Percentiles rank a stretch among this genome's conserved stretches.
Conservation (phyloP, 768 basidiomycete species). For the Xerocomus brunneocitrinus region DNA sequence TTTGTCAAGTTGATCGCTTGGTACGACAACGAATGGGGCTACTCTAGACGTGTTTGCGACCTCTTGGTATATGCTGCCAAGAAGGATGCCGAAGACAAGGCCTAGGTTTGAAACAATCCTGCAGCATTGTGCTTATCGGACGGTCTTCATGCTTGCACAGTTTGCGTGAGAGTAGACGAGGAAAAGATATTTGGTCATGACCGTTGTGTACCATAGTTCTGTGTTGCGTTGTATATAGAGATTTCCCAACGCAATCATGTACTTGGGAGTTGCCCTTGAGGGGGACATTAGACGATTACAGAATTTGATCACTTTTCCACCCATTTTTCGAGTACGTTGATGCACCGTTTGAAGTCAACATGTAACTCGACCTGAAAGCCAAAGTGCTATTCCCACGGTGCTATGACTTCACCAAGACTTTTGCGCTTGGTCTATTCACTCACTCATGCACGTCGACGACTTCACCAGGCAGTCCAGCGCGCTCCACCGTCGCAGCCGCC, state of each 20-base stretch:
- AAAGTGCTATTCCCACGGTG: background rate
- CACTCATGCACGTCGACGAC: constrained; percentile 7
- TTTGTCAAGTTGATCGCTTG: constrained; percentile 97
- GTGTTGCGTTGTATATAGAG: background rate
- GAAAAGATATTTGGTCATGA: background rate
- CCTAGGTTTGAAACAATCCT: constrained; percentile 6
- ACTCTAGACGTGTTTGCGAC: constrained; percentile 91
- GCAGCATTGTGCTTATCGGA: background rate
- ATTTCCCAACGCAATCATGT: background rate
- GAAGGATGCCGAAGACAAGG: constrained; percentile 48
- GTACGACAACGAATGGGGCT: constrained; percentile 96
- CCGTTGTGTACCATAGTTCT: background rate
- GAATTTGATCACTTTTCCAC: too few species aligned
- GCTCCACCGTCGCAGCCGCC: background rate
- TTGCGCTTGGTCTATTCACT: constrained; percentile 2
- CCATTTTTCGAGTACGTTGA: too few species aligned
- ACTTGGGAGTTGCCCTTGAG: too few species aligned
- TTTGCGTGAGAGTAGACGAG: background rate
- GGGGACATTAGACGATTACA: too few species aligned
- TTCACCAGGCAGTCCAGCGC: constrained; percentile 19
- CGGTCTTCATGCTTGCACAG: background rate
- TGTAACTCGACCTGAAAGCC: too few species aligned
- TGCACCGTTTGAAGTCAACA: too few species aligned
- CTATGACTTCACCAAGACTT: constrained; percentile 2
- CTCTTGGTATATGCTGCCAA: constrained; percentile 76